Base-by-base conservation (phyloP, 164 flowering plant genomes). In the Tinospora cordifolia region DNA sequence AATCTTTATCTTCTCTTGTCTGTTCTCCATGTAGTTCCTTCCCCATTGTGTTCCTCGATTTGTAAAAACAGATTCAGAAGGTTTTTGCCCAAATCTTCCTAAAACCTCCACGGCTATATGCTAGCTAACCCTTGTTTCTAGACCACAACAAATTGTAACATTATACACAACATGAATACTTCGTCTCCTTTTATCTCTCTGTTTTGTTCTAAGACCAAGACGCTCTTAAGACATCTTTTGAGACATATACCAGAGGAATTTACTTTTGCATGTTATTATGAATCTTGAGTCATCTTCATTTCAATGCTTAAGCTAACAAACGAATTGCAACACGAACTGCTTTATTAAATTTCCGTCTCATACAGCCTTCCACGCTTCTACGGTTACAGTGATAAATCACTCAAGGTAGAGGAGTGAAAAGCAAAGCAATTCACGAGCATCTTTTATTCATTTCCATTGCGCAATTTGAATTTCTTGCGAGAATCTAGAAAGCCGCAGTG, bases 61-160 rank as follows among this genome's bases (percentile, higher is more conserved):
- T 78, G 81, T 78, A 75, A 75, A 76, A 78, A 77, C 75, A 70
- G 72, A 74, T 76, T 58, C 24, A 71, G 71, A 72, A 71, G 69
- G 72, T 65, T 63, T 30, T 36, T 68, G 72, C 70, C 44, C 49
- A 67, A 47, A 68, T 54, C 79, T 63, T 51, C 58, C 68, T 66
- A 47, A 72, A 76, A 62, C 64, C 65, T 62, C 17, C 46, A 60
- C 74, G 74, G 76, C 4, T 30, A 30, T 68, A 46, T 76, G 76
- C 80, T 67, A 34, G 76, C 80, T 67, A 34, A 64, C 78, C 78
- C 71, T 62, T 72, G 60, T 62, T 69, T 51, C 68, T 58, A 38
- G 30, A 58, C 24, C 25, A 69, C 58, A 68, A 70, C 71, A 69
- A 21, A 66, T 72, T 80, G 76, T 80, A 77, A 69, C 74, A 74